Evolutionary conservation across 495 filamentous ascomycete species (phyloP).

Genomic region (Hyaloscypha hepaticicola): DNA sequence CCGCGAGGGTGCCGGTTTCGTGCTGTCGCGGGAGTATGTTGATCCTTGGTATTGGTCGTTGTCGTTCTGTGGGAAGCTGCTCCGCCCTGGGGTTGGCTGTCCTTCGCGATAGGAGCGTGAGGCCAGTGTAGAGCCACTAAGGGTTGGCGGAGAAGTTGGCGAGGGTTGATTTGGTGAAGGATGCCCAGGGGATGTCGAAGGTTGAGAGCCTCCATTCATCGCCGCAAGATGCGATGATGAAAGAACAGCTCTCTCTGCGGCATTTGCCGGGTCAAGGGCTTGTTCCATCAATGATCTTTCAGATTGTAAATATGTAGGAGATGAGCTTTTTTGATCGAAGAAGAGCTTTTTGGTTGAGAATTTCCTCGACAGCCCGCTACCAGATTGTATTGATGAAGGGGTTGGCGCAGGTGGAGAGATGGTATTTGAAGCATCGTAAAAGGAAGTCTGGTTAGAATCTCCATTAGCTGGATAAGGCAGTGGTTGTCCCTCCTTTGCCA

Average conservation of each 20-base stretch:
- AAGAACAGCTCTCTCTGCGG: conserved; percentile 59
- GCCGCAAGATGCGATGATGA: conserved; percentile 75
- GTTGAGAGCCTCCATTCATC: conserved; percentile 60
- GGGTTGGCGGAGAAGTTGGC: conserved; percentile 70
- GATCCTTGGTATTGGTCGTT: conserved; percentile 41
- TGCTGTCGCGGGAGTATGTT: conserved; percentile 41
- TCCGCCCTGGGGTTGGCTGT: conserved; percentile 47
- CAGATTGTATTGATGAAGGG: conserved; percentile 45
- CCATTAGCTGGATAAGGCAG: conserved; percentile 51
- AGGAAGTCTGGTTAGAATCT: conserved; percentile 36
- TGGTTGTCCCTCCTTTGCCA: conserved; percentile 87
- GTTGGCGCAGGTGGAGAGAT: conserved; percentile 53
- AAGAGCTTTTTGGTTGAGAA: conserved; percentile 93
- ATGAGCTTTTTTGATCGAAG: conserved; percentile 72
- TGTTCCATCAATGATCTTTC: conserved; percentile 56
- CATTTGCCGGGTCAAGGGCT: conserved; percentile 51
- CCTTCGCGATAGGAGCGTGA: conserved; percentile 55
- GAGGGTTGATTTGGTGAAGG: conserved; percentile 68
- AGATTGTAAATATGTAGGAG: conserved; percentile 72
- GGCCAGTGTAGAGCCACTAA: conserved; percentile 48
- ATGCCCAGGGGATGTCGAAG: conserved; percentile 54
- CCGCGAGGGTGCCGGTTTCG: conserved; percentile 37
- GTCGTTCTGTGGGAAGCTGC: conserved; percentile 48
- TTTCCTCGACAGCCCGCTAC: conserved; percentile 64
- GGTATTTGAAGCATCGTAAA: conserved; percentile 44